These are phyloP conservation scores for Dalbergia oliveri DNA, from an alignment of 306 rosid genomes.

Conservation along the genomic window DNA sequence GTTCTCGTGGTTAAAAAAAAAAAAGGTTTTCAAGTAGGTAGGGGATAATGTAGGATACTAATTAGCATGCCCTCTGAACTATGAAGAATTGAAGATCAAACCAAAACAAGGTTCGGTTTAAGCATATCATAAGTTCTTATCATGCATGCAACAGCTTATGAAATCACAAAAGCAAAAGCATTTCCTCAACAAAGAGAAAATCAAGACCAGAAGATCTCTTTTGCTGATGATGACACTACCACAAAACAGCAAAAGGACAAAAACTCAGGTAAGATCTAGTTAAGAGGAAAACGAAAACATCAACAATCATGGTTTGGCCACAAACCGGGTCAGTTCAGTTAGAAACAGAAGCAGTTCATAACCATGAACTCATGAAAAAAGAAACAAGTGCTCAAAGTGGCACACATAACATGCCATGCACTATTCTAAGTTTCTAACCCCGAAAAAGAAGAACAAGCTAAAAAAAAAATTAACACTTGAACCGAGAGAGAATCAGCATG, in stretches of 20 bases:
- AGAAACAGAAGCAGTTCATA: constrained; percentile 34
- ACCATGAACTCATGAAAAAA: constrained; percentile 42
- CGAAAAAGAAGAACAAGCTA: constrained; percentile 12
- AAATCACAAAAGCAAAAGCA: constrained; percentile 28
- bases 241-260: constrained; percentile 46
- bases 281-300: constrained; percentile 32
- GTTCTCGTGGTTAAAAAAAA: constrained; percentile 18
- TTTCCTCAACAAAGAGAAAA: constrained; percentile 34
- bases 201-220: constrained; percentile 42
- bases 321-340: background rate
- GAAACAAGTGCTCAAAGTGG: constrained; percentile 3
- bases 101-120: constrained; percentile 18
- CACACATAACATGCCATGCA: constrained; percentile 76
- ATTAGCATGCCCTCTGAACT: constrained; percentile 38
- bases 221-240: constrained; percentile 36
- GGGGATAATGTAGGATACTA: constrained; percentile 44
- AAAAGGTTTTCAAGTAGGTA: constrained; percentile 13
- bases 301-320: background rate
- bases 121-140: constrained; percentile 37
- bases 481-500: constrained; percentile 40
- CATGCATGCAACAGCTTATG: constrained; percentile 38
- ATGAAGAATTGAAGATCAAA: constrained; percentile 31
- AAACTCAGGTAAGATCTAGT: constrained; percentile 49
- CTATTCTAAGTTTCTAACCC: constrained; percentile 18
- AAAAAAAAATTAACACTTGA: constrained; percentile 14